These are phyloP conservation scores for Theobroma cacao DNA, from an alignment of 345 rosid genomes.

Conservation along the genomic window DNA sequence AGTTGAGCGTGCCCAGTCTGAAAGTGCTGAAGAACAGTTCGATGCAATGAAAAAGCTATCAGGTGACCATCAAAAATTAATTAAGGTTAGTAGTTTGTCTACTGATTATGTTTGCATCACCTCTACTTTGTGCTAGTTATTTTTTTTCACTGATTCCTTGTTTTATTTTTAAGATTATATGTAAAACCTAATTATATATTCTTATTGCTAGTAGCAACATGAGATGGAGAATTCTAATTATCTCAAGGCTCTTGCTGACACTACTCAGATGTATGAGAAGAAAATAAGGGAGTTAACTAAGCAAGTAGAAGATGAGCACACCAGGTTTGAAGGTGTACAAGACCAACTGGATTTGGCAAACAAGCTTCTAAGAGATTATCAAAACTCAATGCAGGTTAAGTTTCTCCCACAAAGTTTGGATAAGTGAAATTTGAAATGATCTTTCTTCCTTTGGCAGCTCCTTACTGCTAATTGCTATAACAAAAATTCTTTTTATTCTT, in stretches of 20 bases:
- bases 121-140: background rate
- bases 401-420: constrained; percentile 1
- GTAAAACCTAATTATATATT: constrained; percentile 2
- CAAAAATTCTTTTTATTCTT: background rate
- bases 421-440: background rate
- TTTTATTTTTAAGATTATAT: constrained; percentile 8
- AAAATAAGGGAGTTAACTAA: constrained; percentile 56
- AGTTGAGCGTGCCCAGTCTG: constrained; percentile 39
- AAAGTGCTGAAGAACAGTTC: constrained; percentile 48
- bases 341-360: constrained; percentile 52
- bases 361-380: constrained; percentile 46
- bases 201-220: constrained; percentile 45
- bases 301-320: constrained; percentile 55
- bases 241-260: constrained; percentile 71
- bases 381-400: constrained; percentile 56
- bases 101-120: background rate
- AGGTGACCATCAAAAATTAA: constrained; percentile 50
- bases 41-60: constrained; percentile 42
- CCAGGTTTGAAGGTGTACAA: constrained; percentile 39
- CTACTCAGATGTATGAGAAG: constrained; percentile 62
- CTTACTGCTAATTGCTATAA: background rate
- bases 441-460: background rate
- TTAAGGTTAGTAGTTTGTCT: constrained; percentile 47
- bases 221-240: constrained; percentile 51
- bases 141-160: background rate